Evolutionary conservation across 2,329 filamentous ascomycete species (phyloP).

Genomic region (Allantophomopsis lycopodina): DNA sequence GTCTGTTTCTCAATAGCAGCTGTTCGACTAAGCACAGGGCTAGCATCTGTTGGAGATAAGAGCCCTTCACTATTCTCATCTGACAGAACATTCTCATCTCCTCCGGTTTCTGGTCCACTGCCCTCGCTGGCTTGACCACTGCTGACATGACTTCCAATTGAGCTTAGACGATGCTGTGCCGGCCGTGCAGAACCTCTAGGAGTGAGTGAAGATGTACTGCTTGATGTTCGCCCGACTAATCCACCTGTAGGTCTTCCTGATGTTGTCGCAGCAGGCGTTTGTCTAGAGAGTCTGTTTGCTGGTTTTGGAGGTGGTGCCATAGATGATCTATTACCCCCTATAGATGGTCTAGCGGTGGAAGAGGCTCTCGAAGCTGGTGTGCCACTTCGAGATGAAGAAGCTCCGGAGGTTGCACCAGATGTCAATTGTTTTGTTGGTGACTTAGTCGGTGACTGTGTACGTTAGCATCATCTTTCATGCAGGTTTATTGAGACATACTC

Average conservation of each 20-base stretch:
- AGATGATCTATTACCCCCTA: constrained; percentile 41
- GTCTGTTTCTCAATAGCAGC: constrained; percentile 8
- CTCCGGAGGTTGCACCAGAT: constrained; percentile 36
- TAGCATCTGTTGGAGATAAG: constrained; percentile 16
- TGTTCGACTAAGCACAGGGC: constrained; percentile 13
- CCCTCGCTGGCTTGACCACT: constrained; percentile 13
- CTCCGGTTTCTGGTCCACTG: constrained; percentile 13
- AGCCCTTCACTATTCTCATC: constrained; percentile 22
- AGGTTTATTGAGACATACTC: constrained; percentile 27
- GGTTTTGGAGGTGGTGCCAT: constrained; percentile 47
- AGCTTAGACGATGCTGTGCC: constrained; percentile 14
- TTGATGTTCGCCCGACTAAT: constrained; percentile 7
- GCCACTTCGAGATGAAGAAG: constrained; percentile 45
- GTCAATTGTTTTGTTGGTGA: constrained; percentile 65
- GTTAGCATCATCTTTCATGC: constrained; percentile 9
- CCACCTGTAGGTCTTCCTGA: constrained; percentile 4
- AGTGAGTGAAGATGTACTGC: constrained; percentile 10
- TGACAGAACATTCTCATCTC: constrained; percentile 25
- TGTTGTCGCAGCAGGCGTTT: constrained; percentile 15
- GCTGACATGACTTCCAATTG: constrained; percentile 16
- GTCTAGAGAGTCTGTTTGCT: constrained; percentile 20
- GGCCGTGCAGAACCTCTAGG: constrained; percentile 14
- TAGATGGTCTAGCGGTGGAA: constrained; percentile 35
- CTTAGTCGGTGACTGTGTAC: constrained; percentile 55
- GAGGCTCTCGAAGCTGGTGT: constrained; percentile 44